Conservation (phyloP, 495 filamentous ascomycete species). For the Bacidia gigantensis region DNA sequence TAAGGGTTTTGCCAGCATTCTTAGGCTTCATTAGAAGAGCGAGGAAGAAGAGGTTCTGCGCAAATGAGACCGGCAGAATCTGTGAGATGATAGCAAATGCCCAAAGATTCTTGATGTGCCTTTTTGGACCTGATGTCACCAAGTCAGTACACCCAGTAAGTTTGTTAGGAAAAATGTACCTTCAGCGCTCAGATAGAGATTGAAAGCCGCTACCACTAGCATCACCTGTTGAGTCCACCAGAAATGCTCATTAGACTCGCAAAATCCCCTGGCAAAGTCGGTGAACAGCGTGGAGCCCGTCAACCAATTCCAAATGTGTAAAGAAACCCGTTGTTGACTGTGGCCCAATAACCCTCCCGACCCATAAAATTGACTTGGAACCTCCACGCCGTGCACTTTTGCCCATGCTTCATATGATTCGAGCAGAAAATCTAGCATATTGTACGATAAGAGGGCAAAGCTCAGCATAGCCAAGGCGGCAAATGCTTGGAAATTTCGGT, state of each 20-base stretch:
- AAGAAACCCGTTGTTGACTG: neutral
- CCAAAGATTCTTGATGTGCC: constrained; percentile 42
- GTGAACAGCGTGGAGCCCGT: constrained; percentile 21
- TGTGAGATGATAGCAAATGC: constrained; percentile 46
- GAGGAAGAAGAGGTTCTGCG: constrained; percentile 49
- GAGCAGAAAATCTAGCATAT: constrained; percentile 16
- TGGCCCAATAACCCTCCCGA: neutral
- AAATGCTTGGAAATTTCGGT: constrained; percentile 8
- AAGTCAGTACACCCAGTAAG: too few species aligned
- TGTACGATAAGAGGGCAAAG: constrained; percentile 15
- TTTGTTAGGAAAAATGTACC: constrained; percentile 20
- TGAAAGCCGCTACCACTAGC: constrained; percentile 38
- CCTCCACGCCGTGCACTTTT: neutral
- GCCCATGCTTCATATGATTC: constrained; percentile 13
- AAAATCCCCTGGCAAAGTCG: constrained; percentile 25
- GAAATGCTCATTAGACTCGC: constrained; percentile 22
- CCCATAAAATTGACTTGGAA: constrained; percentile 1
- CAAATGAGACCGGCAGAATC: constrained; percentile 45
- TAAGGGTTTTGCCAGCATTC: constrained; percentile 28
- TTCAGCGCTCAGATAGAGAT: constrained; percentile 41
- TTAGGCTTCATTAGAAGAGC: constrained; percentile 40
- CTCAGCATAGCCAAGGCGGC: constrained; percentile 11
- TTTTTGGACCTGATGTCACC: constrained; percentile 35
- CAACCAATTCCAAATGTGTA: constrained; percentile 14
- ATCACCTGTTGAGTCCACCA: constrained; percentile 59